These are phyloP conservation scores for Pulveroboletus sp. DNA, from an alignment of 768 basidiomycete genomes.

Conservation along the genomic window DNA sequence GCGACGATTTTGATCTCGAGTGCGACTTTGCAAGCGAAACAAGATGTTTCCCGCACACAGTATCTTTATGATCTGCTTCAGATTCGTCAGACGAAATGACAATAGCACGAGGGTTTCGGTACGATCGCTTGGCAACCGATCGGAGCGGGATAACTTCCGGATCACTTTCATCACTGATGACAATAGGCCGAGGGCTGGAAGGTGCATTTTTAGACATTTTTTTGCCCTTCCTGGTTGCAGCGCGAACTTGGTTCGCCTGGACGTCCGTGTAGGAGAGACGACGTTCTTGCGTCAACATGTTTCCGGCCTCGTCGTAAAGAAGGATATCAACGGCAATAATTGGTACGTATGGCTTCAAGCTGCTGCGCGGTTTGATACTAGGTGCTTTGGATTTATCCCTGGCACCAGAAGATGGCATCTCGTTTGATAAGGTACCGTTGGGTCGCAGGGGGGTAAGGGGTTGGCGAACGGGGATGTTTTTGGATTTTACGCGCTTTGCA, in stretches of 20 bases:
- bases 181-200: slow-evolving; percentile 14
- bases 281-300: slow-evolving; percentile 54
- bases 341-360: slow-evolving; percentile 41
- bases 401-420: slow-evolving; percentile 19
- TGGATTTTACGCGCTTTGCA: slow-evolving; percentile 14
- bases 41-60: slow-evolving; percentile 1
- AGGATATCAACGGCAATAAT: slow-evolving; percentile 65
- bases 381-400: slow-evolving; percentile 23
- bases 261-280: slow-evolving; percentile 49
- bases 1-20: slow-evolving; percentile 17
- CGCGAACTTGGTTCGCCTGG: slow-evolving; percentile 31
- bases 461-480: slow-evolving; percentile 27
- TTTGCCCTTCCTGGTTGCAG: slow-evolving; percentile 8
- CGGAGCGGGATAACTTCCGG: slow-evolving; percentile 23
- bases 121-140: slow-evolving; percentile 9
- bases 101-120: slow-evolving; percentile 18
- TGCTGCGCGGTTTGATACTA: slow-evolving; percentile 16
- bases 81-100: slow-evolving; percentile 49
- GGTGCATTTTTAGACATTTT: background rate
- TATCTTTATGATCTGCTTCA: slow-evolving; percentile 29
- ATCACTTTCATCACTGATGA: slow-evolving; percentile 29
- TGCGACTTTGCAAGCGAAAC: slow-evolving; percentile 9
- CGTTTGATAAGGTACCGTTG: slow-evolving; percentile 40
- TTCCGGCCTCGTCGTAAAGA: slow-evolving; percentile 58
- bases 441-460: slow-evolving; percentile 39